These are phyloP conservation scores for Infundibulicybe gibba DNA, from an alignment of 768 basidiomycete species.

Conservation along the genomic window DNA sequence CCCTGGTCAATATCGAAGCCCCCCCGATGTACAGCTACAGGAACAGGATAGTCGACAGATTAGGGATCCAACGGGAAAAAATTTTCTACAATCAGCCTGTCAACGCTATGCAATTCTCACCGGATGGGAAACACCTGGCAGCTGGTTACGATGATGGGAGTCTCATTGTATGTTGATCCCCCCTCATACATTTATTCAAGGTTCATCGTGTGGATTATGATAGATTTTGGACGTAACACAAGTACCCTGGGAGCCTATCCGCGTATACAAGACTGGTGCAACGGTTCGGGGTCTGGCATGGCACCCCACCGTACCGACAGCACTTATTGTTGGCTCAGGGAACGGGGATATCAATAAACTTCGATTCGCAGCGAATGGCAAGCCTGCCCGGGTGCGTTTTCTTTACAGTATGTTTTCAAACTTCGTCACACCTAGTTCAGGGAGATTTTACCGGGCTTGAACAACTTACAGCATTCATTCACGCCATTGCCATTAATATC, in stretches of 20 bases:
- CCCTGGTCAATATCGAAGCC: no score
- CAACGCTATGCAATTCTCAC: constrained; percentile 1
- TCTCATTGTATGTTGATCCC: neutral
- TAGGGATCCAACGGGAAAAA: no score
- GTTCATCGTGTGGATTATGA: neutral
- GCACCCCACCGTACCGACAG: neutral
- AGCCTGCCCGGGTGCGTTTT: neutral
- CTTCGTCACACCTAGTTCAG: no score
- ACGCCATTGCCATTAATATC: no score
- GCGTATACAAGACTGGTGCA: neutral
- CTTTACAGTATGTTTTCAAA: no score
- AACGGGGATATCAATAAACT: neutral
- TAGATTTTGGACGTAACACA: neutral
- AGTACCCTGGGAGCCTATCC: neutral
- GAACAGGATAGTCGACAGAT: no score
- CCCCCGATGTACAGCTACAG: no score
- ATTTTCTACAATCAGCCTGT: neutral
- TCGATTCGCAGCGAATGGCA: neutral
- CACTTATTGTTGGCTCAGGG: neutral
- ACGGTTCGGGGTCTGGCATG: neutral
- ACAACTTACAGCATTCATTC: no score
- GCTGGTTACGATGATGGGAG: neutral
- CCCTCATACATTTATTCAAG: neutral
- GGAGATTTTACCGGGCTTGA: no score
- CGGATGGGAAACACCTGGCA: neutral